phyloP scores from a whole-genome alignment of 495 filamentous ascomycete species.

The Penicillium paxilli region DNA sequence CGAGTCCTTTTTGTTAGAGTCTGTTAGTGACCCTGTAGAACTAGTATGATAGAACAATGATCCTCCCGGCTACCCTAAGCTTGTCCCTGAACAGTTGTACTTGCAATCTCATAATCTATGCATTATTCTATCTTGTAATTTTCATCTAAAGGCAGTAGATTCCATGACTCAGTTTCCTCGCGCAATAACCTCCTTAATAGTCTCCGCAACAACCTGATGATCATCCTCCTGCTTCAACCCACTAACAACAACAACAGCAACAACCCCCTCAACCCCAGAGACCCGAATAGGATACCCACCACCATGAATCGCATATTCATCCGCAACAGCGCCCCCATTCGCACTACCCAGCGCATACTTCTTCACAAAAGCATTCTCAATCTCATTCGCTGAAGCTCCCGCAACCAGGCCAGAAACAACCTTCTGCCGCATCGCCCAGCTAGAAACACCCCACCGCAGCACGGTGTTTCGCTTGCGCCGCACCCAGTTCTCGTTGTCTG shows the following conservation, averaged over 20 bases:
- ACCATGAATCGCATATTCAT: slow-evolving; percentile 72
- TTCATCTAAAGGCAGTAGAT: too few relatives aligned
- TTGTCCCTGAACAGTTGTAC: too few relatives aligned
- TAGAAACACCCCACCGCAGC: slow-evolving; percentile 64
- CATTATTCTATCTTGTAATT: neutral
- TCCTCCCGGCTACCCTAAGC: too few relatives aligned
- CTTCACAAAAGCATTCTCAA: slow-evolving; percentile 58
- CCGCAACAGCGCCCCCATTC: slow-evolving; percentile 45
- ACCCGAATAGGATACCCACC: slow-evolving; percentile 72
- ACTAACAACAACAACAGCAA: slow-evolving; percentile 72
- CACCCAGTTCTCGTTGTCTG: slow-evolving; percentile 64
- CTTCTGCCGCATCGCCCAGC: slow-evolving; percentile 66
- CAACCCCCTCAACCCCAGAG: slow-evolving; percentile 66
- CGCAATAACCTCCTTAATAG: slow-evolving; percentile 50
- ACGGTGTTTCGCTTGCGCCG: slow-evolving; percentile 67
- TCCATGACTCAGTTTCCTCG: slow-evolving; percentile 12
- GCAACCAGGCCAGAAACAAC: slow-evolving; percentile 29
- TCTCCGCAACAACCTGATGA: slow-evolving; percentile 71
- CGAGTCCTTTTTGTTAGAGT: too few relatives aligned
- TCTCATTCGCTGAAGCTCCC: slow-evolving; percentile 28
- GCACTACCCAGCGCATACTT: slow-evolving; percentile 53
- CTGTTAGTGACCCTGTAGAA: too few relatives aligned
- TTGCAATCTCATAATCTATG: too few relatives aligned
- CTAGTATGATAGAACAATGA: too few relatives aligned
- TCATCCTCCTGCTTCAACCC: slow-evolving; percentile 77